Evolutionary conservation across 148 eudicot genomes (phyloP), one percentile per base, ranked within the genome.

Genomic region (Amaranthus hypochondriacus): DNA sequence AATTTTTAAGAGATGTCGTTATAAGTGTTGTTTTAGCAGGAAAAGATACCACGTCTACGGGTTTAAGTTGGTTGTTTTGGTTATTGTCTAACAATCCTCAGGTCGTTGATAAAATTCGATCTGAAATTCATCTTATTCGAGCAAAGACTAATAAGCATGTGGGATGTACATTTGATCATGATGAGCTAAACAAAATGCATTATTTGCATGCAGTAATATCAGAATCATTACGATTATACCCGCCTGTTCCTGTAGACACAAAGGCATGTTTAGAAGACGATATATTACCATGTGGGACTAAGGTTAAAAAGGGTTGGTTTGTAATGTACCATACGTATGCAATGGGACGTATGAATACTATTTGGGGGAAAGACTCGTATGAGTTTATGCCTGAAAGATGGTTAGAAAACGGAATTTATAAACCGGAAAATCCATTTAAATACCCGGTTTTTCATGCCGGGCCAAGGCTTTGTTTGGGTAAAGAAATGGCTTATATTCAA

Each of bases 1-100:
- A 58, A 66, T 77, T 85, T 43, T 79, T 88, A 3, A 75, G 92
- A 51, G 96, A 90, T n/a, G 82, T 90, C 3, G 85, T 90, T 0
- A 79, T 87, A 21, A 91, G 92, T 56, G 81, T 89, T 71, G 85
- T 91, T 18, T 54, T 91, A 54, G 93, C 93, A 0, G 96, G 96
- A 6, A 82, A 86, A 3, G 93, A 91, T 62, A 87, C 92, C 4
- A 91, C 91, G 5, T 87, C 92, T 5, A 80, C 89, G 0, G 91
- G 88, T n/a, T 69, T 89, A 18, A 83, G 82, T 50, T 90, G 92
- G 92, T 83, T 90, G 75, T 90, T 90, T 59, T 90, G 96, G 96
- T 66, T 87, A 65, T 49, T 91, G 18, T 80, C 91, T 0, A 44
- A 71, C 5, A 77, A 82, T 11, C 86, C 84, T 2, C 21, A 78